Base-by-base conservation (phyloP, 495 filamentous ascomycete species). In the Hypoxylon perforatum region DNA sequence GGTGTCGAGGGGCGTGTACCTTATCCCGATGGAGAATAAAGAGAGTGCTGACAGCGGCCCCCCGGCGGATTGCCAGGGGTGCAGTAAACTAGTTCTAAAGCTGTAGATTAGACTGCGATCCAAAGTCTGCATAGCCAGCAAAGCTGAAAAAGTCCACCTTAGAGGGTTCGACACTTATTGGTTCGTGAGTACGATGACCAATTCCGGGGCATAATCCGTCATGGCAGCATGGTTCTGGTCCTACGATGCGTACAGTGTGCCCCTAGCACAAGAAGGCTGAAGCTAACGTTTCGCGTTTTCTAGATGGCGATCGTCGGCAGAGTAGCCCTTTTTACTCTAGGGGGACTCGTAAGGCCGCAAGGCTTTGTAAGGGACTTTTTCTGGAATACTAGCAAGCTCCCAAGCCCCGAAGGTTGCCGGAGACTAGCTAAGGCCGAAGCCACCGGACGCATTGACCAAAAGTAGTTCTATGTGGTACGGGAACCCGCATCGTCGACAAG, bases 31-130 rank as follows among this genome's bases (percentile, higher is more conserved):
- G 63, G 57, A 66, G 57, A 66, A 66, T 55, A 61, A 67, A 69
- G 39, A 68, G 59, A 65, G 61, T 69, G 51, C 61, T 69, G 66
- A 69, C 66, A 56, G 65, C 61, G 60, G 50, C 35, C 38, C 47
- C 23, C 33, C 28, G 48, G 48, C 54, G 25, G 61, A 48, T 53
- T 15, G 22, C 22, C 39, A 53, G 54, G 61, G 38, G 22, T 45
- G n/a, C 1, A 42, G 30, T 28, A 42, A 30, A 30, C 54, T 19
- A 66, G 17, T 41, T 17, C 2, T 51, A 33, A 35, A 30, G 42
- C 36, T 54, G 35, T 33, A 49, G 18, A 59, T 54, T 39, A 57
- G 15, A 39, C 25, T 17, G 25, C 41, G 51, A 51, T 38, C 23
- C 18, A 45, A 57, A 33, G 19, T 1, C 25, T 36, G 15, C 65